Evolutionary conservation across 768 basidiomycete species (phyloP).

Genomic region (Coprinopsis cinerea): DNA sequence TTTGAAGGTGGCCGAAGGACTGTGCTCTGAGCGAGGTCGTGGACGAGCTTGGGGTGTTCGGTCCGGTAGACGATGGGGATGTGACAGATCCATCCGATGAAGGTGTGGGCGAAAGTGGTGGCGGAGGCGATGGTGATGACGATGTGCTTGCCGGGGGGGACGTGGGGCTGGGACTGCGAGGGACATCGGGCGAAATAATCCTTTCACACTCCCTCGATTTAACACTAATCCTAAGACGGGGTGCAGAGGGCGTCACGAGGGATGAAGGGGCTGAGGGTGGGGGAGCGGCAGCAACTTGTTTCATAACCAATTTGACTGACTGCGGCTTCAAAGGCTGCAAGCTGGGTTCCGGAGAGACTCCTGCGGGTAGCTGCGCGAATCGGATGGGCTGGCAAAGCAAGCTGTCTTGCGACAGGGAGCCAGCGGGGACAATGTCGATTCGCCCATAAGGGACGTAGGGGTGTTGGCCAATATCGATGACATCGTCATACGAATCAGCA

Average conservation of each 20-base stretch:
- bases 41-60: background rate
- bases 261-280: background rate
- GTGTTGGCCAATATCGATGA: background rate
- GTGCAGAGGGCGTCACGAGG: background rate
- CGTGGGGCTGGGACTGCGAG: background rate
- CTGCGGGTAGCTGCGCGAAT: background rate
- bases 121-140: background rate
- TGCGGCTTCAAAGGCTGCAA: background rate
- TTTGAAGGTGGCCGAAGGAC: background rate
- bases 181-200: background rate
- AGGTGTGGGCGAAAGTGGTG: background rate
- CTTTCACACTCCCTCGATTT: background rate
- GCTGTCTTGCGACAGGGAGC: background rate
- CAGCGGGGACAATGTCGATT: background rate
- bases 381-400: constrained; percentile 8
- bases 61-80: background rate
- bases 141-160: background rate
- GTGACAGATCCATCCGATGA: background rate
- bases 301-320: constrained; percentile 1
- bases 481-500: background rate
- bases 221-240: background rate
- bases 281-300: constrained; percentile 5
- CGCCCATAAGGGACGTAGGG: background rate
- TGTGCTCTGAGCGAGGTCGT: too few relatives aligned
- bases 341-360: background rate